phyloP scores from a whole-genome alignment of 1,284 basidiomycete genomes.

The Cutaneotrichosporon curvatum region DNA sequence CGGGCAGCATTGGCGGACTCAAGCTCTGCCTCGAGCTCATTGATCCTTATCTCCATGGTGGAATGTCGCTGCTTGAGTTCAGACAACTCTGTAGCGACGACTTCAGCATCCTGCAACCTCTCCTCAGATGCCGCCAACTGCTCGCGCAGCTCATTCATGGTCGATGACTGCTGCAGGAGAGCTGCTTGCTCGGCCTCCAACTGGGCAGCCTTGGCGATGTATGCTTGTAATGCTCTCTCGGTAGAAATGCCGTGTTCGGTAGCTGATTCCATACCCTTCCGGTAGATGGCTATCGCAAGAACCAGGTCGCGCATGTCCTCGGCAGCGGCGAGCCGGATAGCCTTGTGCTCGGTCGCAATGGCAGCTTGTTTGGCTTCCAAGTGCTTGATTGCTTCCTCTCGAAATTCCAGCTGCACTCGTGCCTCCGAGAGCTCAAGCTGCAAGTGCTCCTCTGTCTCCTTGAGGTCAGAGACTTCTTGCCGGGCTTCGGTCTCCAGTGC shows the following conservation, averaged over 20 bases:
- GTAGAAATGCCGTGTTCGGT: not conserved
- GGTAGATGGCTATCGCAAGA: slow-evolving; percentile 6
- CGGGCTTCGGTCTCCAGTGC: not conserved
- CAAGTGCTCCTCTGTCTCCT: too few relatives aligned
- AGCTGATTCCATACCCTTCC: not conserved
- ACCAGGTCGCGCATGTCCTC: slow-evolving; percentile 5
- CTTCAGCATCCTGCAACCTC: not conserved
- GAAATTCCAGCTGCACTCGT: too few relatives aligned
- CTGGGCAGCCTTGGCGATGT: not conserved
- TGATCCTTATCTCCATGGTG: slow-evolving; percentile 36
- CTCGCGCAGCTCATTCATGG: not conserved
- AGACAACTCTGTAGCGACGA: too few relatives aligned
- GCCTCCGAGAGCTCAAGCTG: too few relatives aligned
- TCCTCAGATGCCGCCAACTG: not conserved
- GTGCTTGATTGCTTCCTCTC: too few relatives aligned
- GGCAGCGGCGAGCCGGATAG: not conserved
- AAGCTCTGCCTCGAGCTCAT: slow-evolving; percentile 82
- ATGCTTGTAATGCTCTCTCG: too few relatives aligned
- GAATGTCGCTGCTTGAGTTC: not conserved
- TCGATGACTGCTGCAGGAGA: not conserved
- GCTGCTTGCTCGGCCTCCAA: slow-evolving; percentile 7
- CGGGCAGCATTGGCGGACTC: not conserved
- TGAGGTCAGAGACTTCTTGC: too few relatives aligned
- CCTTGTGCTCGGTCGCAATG: too few relatives aligned
- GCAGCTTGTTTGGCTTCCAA: not conserved